These are phyloP conservation scores for Ceriops tagal DNA, from an alignment of 345 rosid genomes.

Conservation along the genomic window DNA sequence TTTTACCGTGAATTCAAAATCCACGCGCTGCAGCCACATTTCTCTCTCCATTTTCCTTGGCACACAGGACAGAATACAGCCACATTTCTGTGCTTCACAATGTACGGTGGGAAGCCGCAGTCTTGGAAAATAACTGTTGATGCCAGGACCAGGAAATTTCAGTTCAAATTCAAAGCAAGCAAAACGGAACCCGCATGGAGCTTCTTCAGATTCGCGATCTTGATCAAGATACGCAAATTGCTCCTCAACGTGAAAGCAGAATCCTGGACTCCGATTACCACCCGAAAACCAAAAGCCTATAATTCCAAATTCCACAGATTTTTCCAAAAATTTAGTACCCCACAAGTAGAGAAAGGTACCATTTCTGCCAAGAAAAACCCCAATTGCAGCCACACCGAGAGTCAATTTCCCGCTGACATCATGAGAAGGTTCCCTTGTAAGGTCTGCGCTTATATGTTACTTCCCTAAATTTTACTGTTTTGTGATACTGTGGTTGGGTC, in stretches of 20 bases:
- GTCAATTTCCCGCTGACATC: not conserved
- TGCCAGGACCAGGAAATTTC: conserved; percentile 23
- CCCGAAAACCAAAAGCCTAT: not conserved
- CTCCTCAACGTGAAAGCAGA: conserved; percentile 27
- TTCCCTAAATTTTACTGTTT: not conserved
- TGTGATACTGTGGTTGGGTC: not conserved
- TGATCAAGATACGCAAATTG: conserved; percentile 24
- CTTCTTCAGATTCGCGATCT: conserved; percentile 24
- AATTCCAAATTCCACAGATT: conserved; percentile 24
- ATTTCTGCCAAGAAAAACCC: not conserved
- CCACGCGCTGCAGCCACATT: too few relatives aligned
- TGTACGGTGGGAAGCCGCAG: conserved; percentile 26
- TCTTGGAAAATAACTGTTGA: conserved; percentile 30
- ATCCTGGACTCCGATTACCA: conserved; percentile 7
- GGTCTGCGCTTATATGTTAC: not conserved
- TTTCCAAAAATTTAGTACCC: conserved; percentile 6
- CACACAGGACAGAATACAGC: too few relatives aligned
- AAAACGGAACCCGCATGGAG: conserved; percentile 20
- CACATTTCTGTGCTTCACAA: conserved; percentile 2
- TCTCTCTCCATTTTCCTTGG: too few relatives aligned
- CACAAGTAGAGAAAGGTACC: conserved; percentile 1
- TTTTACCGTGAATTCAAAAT: too few relatives aligned
- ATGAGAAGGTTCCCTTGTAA: not conserved
- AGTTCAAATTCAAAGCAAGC: conserved; percentile 30
- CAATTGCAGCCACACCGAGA: conserved; percentile 14